phyloP scores from a whole-genome alignment of 768 basidiomycete species.

The Fistulinella prunicolor region DNA sequence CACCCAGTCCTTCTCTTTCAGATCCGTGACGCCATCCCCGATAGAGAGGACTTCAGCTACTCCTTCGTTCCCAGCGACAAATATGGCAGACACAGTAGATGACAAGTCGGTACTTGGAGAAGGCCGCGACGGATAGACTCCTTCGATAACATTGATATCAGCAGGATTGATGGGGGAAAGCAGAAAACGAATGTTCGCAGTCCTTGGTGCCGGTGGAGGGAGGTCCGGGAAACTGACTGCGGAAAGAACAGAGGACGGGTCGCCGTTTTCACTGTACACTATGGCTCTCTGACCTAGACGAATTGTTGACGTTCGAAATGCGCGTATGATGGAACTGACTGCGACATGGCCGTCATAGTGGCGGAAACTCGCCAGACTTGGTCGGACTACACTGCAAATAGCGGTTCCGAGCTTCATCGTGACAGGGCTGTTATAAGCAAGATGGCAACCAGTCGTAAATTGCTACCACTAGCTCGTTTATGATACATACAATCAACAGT shows the following conservation, averaged over 20 bases:
- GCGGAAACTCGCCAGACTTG: neutral
- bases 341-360: neutral
- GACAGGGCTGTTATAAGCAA: too few species aligned
- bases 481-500: too few species aligned
- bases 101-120: constrained; percentile 35
- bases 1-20: constrained; percentile 68
- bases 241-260: constrained; percentile 58
- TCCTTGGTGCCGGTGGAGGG: constrained; percentile 50
- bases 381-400: neutral
- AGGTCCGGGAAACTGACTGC: constrained; percentile 51
- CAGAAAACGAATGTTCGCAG: constrained; percentile 63
- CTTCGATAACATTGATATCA: constrained; percentile 78
- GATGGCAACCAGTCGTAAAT: too few species aligned
- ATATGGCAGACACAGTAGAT: constrained; percentile 39
- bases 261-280: constrained; percentile 59
- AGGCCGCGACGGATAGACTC: constrained; percentile 74
- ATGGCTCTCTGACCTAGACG: constrained; percentile 53
- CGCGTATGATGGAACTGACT: constrained; percentile 7
- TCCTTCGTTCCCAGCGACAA: constrained; percentile 76
- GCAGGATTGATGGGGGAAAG: constrained; percentile 80
- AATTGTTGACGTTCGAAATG: constrained; percentile 33
- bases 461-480: too few species aligned
- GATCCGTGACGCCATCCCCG: constrained; percentile 48
- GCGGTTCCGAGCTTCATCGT: too few species aligned
- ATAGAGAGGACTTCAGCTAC: constrained; percentile 62